phyloP scores from a whole-genome alignment of 768 basidiomycete genomes.

The Strobilomyces echinocephalus region DNA sequence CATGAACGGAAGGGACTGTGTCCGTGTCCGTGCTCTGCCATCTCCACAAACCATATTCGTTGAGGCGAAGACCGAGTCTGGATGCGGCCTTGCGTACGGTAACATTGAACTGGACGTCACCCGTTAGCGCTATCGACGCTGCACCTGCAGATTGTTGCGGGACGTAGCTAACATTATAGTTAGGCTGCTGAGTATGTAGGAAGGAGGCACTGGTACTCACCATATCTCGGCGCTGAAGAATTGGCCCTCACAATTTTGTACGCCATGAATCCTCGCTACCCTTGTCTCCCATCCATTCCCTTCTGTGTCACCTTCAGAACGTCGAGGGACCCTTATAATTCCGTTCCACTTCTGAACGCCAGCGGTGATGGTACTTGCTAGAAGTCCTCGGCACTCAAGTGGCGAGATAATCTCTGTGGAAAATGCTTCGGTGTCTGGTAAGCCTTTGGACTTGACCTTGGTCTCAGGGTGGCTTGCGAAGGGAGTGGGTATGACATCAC shows the following conservation, averaged over 20 bases:
- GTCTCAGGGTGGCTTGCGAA: conserved; percentile 12
- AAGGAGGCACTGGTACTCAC: conserved; percentile 5
- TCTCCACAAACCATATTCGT: conserved; percentile 63
- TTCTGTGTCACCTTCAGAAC: conserved; percentile 7
- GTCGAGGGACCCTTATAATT: conserved; percentile 44
- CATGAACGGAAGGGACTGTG: not conserved
- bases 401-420: conserved; percentile 38
- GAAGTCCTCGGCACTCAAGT: conserved; percentile 42
- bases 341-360: conserved; percentile 47
- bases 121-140: conserved; percentile 51
- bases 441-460: conserved; percentile 5
- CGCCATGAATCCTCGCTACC: conserved; percentile 20
- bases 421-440: conserved; percentile 22
- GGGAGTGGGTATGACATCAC: conserved; percentile 11
- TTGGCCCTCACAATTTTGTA: conserved; percentile 30
- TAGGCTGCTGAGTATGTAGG: not conserved
- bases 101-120: conserved; percentile 46
- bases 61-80: conserved; percentile 44
- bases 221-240: conserved; percentile 38
- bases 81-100: conserved; percentile 41
- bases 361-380: conserved; percentile 34
- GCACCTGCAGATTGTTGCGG: conserved; percentile 38
- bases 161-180: conserved; percentile 13
- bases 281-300: conserved; percentile 27
- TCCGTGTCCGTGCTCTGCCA: conserved; percentile 33